Evolutionary conservation across 495 filamentous ascomycete genomes (phyloP), one percentile per base, ranked within the genome.

Genomic region (Parachaetomium inaequale): DNA sequence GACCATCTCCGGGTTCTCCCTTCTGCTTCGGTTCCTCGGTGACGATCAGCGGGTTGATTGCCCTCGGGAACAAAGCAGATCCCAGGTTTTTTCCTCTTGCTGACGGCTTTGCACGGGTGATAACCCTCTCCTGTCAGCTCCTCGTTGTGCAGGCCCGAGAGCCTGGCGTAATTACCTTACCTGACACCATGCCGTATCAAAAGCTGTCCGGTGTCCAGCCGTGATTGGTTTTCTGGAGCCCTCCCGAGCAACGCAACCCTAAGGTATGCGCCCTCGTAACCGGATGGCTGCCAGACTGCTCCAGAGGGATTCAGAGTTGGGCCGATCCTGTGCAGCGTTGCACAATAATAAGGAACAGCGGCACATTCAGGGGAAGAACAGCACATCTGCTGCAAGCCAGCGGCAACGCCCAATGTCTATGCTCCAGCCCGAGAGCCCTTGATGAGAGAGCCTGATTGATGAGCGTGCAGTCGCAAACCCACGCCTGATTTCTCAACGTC

Each of bases 41-140:
- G 42, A 32, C 17, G 58, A 61, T 61, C 59, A 55, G 38, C 51
- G 28, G 50, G 2, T 49, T 29, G 25, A 47, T 45, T 54, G 49
- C 11, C 47, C 17, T 51, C 26, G 26, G 47, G n/a, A n/a, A 45
- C n/a, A 45, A 14, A 23, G 23, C 46, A 49, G 46, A 25, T 51
- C 57, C 36, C 51, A 36, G 50, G 58, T 19, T 57, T 63, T 25
- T 25, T 8, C 17, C 31, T 42, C 42, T 31, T 4, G 6, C 49
- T 14, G 17, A 2, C 28, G 49, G 25, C 17, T 10, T n/a, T 46
- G 31, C 42, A 40, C 46, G 52, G 32, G 42, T 10, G 43, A 55
- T 63, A 42, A 21, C 31, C 59, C 11, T 53, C 32, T 53, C 53
- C 23, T 4, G 45, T 49, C 6, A 17, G 7, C 11, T 17, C 42